These are phyloP conservation scores for Heritiera fomes DNA, from an alignment of 345 rosid species.

Conservation along the genomic window DNA sequence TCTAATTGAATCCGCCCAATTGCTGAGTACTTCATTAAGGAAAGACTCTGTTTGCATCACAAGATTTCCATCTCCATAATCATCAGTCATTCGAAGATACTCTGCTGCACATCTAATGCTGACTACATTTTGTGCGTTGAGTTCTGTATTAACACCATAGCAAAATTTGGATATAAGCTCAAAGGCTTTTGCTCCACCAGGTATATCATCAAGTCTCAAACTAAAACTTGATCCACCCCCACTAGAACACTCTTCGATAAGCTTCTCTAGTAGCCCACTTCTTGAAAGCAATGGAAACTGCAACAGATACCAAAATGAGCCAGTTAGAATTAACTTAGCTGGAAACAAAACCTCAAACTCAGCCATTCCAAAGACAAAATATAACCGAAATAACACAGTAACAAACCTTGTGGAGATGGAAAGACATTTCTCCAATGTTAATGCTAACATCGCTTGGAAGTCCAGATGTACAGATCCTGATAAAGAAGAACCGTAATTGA, in stretches of 20 bases:
- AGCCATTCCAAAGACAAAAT: neutral
- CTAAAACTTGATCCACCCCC: conserved; percentile 43
- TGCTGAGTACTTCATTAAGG: conserved; percentile 55
- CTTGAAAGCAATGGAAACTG: conserved; percentile 78
- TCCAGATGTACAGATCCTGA: conserved; percentile 71
- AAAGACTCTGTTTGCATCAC: conserved; percentile 56
- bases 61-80: conserved; percentile 66
- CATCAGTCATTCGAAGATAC: conserved; percentile 62
- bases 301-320: neutral
- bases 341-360: neutral
- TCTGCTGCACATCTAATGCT: conserved; percentile 75
- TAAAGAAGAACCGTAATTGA: conserved; percentile 15
- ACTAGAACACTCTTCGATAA: conserved; percentile 46
- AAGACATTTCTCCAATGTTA: conserved; percentile 59
- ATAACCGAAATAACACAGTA: neutral
- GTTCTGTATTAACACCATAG: conserved; percentile 63
- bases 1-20: conserved; percentile 67
- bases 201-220: conserved; percentile 57
- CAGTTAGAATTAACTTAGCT: too few relatives aligned
- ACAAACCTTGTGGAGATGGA: conserved; percentile 81
- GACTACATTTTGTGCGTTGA: conserved; percentile 57
- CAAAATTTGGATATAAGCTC: conserved; percentile 60
- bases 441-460: conserved; percentile 72
- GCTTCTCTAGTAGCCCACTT: conserved; percentile 57
- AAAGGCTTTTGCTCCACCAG: conserved; percentile 74